Evolutionary conservation across 1,139 yeast species (phyloP), one percentile per base, ranked within the genome.

Genomic region (Saccharomycopsis hybrid): DNA sequence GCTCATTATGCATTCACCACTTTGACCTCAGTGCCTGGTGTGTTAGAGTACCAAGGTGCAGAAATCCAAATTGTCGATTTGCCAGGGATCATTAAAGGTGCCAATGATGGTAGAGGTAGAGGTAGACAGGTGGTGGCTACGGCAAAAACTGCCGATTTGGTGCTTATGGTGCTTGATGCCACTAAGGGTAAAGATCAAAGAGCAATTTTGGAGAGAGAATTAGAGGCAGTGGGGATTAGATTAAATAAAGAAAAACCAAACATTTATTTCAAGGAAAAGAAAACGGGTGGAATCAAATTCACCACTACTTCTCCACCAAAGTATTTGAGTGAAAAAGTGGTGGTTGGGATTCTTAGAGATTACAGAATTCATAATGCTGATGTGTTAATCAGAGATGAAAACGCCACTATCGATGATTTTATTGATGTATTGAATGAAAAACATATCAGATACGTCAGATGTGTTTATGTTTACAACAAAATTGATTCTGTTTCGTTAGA

Each of bases 51-150:
- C 63, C 89, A 89, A 63, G 97, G 97, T 40, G 96, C 98, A 0
- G 97, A 90, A 62, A 89, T 92, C 53, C 98, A 92, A 68, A 84
- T 92, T 59, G 90, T 92, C 18, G 98, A 92, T 76, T 71, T 92
- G 54, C 98, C 98, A 0, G 98, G 98, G 65, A 92, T 92, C 60
- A 92, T 92, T 55, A 88, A 87, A 64, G 97, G 97, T 41, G 98
- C 98, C 11, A 76, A 95, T 31, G 96, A 87, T 63, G 98, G 98
- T 61, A 89, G 90, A 65, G 98, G 98, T 61, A 80, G 98, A 67
- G 98, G 98, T 54, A 76, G 96, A 60, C 97, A 92, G 65, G 98
- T 92, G 43, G 90, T 92, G 58, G 86, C 97, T 1, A 94, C 96
- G 1, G 96, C 97, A 0, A 82, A 94, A 66, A 92, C 98, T 0